phyloP scores from a whole-genome alignment of 441 rosid genomes.

The Aquilaria agallochum region DNA sequence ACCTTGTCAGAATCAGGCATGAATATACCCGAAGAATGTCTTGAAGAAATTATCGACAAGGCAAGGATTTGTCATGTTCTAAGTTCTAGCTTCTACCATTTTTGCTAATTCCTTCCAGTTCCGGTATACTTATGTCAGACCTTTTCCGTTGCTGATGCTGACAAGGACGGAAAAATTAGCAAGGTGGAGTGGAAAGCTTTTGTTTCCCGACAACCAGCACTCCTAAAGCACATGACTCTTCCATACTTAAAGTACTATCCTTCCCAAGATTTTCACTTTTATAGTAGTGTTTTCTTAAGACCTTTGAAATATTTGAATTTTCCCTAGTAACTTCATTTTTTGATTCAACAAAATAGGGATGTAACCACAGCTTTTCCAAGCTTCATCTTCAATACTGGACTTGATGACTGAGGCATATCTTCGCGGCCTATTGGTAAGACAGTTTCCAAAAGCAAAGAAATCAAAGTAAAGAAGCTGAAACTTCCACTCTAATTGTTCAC shows the following conservation, averaged over 20 bases:
- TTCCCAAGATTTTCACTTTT: not conserved
- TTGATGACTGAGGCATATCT: slow-evolving; percentile 19
- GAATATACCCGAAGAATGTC: slow-evolving; percentile 42
- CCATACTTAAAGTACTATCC: slow-evolving; percentile 56
- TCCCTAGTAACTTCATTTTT: no score
- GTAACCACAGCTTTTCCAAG: slow-evolving; percentile 30
- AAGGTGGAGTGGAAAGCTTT: slow-evolving; percentile 74
- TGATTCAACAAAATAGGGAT: slow-evolving; percentile 11
- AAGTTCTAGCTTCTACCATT: not conserved
- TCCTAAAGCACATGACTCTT: slow-evolving; percentile 85
- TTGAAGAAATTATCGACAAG: slow-evolving; percentile 62
- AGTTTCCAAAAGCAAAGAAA: no score
- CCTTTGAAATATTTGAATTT: no score
- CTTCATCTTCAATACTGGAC: slow-evolving; percentile 35
- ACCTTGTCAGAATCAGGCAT: slow-evolving; percentile 54
- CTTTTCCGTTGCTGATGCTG: slow-evolving; percentile 73
- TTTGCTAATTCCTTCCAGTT: not conserved
- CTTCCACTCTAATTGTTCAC: no score
- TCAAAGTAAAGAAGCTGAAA: no score
- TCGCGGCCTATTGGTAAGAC: not conserved
- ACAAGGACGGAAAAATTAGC: slow-evolving; percentile 66
- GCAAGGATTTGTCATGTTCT: slow-evolving; percentile 24
- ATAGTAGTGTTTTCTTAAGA: no score
- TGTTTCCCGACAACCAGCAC: slow-evolving; percentile 45
- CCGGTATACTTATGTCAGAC: slow-evolving; percentile 37